Evolutionary conservation across 2,329 filamentous ascomycete species (phyloP), one percentile per base, ranked within the genome.

Genomic region (Allantophomopsis lycopodina): DNA sequence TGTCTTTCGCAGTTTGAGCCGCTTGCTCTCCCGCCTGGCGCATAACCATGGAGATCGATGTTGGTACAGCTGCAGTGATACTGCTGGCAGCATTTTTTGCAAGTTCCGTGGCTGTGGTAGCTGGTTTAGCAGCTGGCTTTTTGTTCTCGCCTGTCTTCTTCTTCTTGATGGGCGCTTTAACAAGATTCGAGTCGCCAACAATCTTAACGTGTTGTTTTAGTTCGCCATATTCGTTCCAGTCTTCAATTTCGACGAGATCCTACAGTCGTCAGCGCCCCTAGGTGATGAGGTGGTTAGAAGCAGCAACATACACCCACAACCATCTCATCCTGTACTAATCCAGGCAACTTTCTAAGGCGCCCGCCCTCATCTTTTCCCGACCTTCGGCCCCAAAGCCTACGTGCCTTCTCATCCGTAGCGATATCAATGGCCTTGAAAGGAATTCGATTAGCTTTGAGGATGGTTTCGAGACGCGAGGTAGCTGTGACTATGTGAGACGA

Each of bases 171-270:
- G 10, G 56, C 47, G 32, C 62, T 51, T 44, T 36, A 23, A 36
- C 39, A 12, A 39, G 28, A 11, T 47, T 44, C 15, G 44, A 43
- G 33, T 35, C 46, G 18, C 40, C 39, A 17, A 71, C 75, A 49
- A 81, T 73, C 44, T 69, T 77, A 51, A 96, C 76, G 52, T 89
- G 82, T 61, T 89, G 76, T 60, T 87, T 86, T 45, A 98, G 73
- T 63, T 96, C 89, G 61, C 87, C 87, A 61, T 93, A 95, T 60
- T 98, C 91, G 65, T 98, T 98, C 91, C 89, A 96, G 58, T 98
- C 91, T 62, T 98, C 91, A 46, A 96, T 77, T 60, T 96, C 81
- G 47, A 89, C 82, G 37, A 95, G 71, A 58, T 95, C 91, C 88
- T 95, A 48, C 32, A 46, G 35, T 38, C 20, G 30, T 47, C 35